Conservation (phyloP, 1,284 basidiomycete species). For the Tremellales sp. region DNA sequence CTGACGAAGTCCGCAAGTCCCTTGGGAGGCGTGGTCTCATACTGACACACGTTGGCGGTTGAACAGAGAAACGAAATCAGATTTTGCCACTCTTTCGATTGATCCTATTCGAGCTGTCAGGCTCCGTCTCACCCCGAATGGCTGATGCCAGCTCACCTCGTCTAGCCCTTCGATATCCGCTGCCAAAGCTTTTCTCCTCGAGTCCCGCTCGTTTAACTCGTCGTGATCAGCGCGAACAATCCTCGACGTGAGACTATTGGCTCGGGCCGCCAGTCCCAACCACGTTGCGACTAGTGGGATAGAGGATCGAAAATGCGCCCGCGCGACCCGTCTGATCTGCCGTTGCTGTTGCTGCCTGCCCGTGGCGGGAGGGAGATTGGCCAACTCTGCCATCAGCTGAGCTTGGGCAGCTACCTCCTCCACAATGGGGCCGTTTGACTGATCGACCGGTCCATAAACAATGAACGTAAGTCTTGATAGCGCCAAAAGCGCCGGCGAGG, state of each 20-base stretch:
- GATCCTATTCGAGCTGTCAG: constrained; percentile 54
- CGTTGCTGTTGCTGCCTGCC: constrained; percentile 44
- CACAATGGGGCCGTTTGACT: constrained; percentile 9
- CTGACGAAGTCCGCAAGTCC: constrained; percentile 59
- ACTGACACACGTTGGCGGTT: constrained; percentile 64
- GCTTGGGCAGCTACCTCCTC: constrained; percentile 15
- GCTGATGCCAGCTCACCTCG: constrained; percentile 14
- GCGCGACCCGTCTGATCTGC: constrained; percentile 32
- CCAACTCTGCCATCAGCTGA: constrained; percentile 26
- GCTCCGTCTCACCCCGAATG: background rate
- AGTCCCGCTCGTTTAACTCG: constrained; percentile 17
- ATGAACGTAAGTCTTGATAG: constrained; percentile 25
- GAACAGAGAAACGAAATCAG: constrained; percentile 74
- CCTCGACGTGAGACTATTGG: constrained; percentile 25
- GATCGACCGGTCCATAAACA: constrained; percentile 17
- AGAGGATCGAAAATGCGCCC: constrained; percentile 15
- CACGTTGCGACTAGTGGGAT: constrained; percentile 26
- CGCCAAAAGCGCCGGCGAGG: constrained; percentile 21
- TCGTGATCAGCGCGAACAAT: constrained; percentile 29
- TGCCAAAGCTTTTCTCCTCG: constrained; percentile 25
- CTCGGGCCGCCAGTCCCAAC: constrained; percentile 24
- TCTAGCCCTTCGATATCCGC: constrained; percentile 40
- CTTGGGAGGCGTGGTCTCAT: constrained; percentile 18
- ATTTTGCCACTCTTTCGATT: constrained; percentile 79
- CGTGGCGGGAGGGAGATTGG: constrained; percentile 24